Base-by-base conservation (phyloP, 2,329 filamentous ascomycete species). In the Aspergillus persii region DNA sequence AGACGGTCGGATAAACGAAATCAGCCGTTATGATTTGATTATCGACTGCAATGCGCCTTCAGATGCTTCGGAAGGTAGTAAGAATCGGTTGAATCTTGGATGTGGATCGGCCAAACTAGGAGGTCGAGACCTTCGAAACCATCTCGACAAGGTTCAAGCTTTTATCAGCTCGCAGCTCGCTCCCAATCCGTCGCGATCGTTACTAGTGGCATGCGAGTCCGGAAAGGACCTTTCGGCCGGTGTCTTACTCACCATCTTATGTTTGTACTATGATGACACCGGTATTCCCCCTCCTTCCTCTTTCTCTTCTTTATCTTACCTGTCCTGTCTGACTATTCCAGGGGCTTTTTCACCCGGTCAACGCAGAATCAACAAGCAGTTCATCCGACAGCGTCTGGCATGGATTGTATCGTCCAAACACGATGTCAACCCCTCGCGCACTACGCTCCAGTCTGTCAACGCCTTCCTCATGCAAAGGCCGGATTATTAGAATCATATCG, bases 371-470 rank as follows among this genome's bases (percentile, higher is more conserved):
- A 88, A 86, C 71, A 98, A 99, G 76, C 80, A 82, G 8, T 81
- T 89, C 53, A 92, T 98, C 71, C 89, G 90, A 66, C 85, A 87
- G 66, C 84, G 88, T 54, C 80, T 98, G 33, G 89, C 89, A n/a
- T 89, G 88, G 80, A 90, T 98, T 66, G 91, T 94, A 74, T 89
- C 87, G 4, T 86, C 85, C 0, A 88, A 89, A 71, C 89, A 92
- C 0, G 87, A 89, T 65, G 89, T 89, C 2, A 96, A 96, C 71
- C 93, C 94, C 0, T 93, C 88, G 62, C 83, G 95, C 39, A 84
- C 90, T 26, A 97, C 93, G 0, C 78, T 98, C 41, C 93, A 97
- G 75, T 94, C 91, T 66, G 89, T 98, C 4, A 97, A 98, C 75
- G 90, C 90, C 57, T 96, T 91, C 69, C 77, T 98, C 54, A 94